These are phyloP conservation scores for Raddia guianensis DNA, from an alignment of 176 grass and related monocot species.

Conservation along the genomic window DNA sequence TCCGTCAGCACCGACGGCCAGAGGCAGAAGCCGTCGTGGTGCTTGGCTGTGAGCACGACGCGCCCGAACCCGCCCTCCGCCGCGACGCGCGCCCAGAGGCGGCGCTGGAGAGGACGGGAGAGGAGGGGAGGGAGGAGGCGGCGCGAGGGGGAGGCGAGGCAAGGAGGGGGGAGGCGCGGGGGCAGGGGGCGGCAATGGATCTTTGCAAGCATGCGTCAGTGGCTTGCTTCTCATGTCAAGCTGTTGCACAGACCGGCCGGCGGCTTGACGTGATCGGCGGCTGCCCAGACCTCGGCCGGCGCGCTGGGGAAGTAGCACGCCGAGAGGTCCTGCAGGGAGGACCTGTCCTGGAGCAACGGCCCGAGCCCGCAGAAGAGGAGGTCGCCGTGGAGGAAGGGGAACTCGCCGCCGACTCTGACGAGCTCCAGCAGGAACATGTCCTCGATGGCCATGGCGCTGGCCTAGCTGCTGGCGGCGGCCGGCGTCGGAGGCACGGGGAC, in stretches of 20 bases:
- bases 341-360: constrained; percentile 32
- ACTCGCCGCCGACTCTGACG: constrained; percentile 31
- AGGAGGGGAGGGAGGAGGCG: no score
- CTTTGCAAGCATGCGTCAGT: not conserved
- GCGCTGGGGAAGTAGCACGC: constrained; percentile 56
- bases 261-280: constrained; percentile 35
- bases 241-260: constrained; percentile 53
- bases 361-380: constrained; percentile 45
- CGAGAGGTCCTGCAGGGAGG: constrained; percentile 46
- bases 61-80: constrained; percentile 62
- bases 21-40: constrained; percentile 98
- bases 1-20: constrained; percentile 90
- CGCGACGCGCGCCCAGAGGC: constrained; percentile 63
- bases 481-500: not conserved
- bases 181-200: not conserved
- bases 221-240: constrained; percentile 34
- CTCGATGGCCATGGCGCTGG: constrained; percentile 22
- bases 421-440: constrained; percentile 64
- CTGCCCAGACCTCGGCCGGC: constrained; percentile 52
- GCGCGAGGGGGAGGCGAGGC: no score
- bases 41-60: constrained; percentile 86
- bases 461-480: not conserved
- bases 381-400: constrained; percentile 7
- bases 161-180: no score
- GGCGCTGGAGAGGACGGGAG: no score